Percentiles rank a stretch among this genome's conserved stretches.
Conservation (phyloP, 78 protist species). For the Abeoforma whisleri region DNA sequence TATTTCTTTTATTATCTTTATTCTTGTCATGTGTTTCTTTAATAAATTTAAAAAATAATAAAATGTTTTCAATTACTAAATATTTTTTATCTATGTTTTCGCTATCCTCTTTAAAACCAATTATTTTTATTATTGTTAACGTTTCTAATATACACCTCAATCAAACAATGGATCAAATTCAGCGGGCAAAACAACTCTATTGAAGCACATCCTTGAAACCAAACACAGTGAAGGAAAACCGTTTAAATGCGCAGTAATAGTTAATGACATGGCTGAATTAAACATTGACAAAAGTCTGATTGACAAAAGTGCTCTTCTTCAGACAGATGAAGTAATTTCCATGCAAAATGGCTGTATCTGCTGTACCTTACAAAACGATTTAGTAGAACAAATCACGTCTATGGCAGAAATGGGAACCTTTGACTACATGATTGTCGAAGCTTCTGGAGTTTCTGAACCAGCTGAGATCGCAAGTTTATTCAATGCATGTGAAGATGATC, state of each 20-base stretch:
- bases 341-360: conserved; percentile 86
- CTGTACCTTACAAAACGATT: conserved; percentile 77
- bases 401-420: conserved; percentile 43
- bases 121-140: too few relatives aligned
- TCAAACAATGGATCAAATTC: too few relatives aligned
- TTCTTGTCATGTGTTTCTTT: too few relatives aligned
- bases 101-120: too few relatives aligned
- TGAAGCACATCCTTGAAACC: conserved; percentile 54
- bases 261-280: conserved; percentile 67
- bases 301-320: conserved; percentile 46
- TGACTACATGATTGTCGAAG: conserved; percentile 44
- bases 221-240: conserved; percentile 25
- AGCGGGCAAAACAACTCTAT: conserved; percentile 73
- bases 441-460: conserved; percentile 76
- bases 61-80: too few relatives aligned
- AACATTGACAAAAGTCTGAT: conserved; percentile 71
- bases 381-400: conserved; percentile 47
- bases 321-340: background rate
- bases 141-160: too few relatives aligned
- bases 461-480: conserved; percentile 81
- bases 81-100: too few relatives aligned
- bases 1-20: too few relatives aligned
- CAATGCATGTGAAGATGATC: conserved; percentile 42
- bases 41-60: too few relatives aligned
- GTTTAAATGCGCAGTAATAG: conserved; percentile 54